Evolutionary conservation across 2,329 filamentous ascomycete species (phyloP), one percentile per base, ranked within the genome.

Genomic region (Trichophaea hybrida): DNA sequence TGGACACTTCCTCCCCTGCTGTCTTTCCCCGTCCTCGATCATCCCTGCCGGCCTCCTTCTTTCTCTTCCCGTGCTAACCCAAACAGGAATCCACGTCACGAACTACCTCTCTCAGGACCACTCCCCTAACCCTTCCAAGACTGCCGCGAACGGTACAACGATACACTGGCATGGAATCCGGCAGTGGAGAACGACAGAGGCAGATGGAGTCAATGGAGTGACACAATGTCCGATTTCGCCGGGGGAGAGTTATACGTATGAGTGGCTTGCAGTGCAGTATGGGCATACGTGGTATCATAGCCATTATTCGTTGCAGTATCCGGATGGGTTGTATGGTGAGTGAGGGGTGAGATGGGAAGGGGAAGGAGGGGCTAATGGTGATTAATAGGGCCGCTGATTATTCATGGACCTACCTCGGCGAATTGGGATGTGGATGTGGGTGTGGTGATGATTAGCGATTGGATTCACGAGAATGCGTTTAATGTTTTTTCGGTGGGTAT

Each of bases 201-300:
- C 72, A 64, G 76, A 78, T 63, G 75, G 76, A 7, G 73, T 74
- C 4, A 73, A 72, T 31, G 74, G 76, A 33, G 69, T 80, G 24
- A 79, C 77, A 6, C 82, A 88, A 69, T 88, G 84, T 64, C 83
- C 84, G 1, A 81, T 86, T 61, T 50, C 59, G 74, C 81, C 83
- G 0, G 79, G 79, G 31, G 66, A 73, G 12, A 70, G 68, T 5
- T 69, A 71, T 58, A 75, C 71, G 4, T 76, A 76, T 65, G 71
- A 65, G n/a, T 73, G 70, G 67, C 64, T 62, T 43, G 70, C 70
- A 10, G 68, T 68, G 7, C 70, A 72, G 58, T 72, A 71, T 60
- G 72, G 72, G 35, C 55, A 62, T 37, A 60, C 60, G 15, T 68
- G 66, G 66, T 67, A 67, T 57, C 6, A 32, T 15, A 53, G 59